These are phyloP conservation scores for Cytospora paraplurivora DNA, from an alignment of 2,329 filamentous ascomycete genomes.

Conservation along the genomic window DNA sequence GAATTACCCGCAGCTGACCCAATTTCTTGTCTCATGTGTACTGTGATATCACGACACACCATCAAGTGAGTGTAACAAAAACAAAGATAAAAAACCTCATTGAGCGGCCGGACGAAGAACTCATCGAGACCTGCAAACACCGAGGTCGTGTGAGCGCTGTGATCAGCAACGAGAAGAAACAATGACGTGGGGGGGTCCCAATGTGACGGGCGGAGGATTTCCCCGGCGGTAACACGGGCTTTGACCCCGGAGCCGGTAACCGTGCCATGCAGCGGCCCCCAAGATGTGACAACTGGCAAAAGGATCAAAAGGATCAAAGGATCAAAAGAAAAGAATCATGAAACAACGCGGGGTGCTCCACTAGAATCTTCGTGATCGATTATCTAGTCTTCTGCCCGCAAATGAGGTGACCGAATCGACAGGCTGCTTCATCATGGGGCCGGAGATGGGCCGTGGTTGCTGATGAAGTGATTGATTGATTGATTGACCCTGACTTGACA, in stretches of 20 bases:
- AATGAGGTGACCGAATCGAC: no score
- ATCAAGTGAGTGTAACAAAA: neutral
- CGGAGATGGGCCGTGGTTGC: neutral
- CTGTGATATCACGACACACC: neutral
- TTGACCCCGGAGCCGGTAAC: conserved; percentile 2
- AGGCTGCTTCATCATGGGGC: neutral
- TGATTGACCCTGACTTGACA: neutral
- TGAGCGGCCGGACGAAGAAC: no score
- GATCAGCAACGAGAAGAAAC: neutral
- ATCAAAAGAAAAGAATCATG: neutral
- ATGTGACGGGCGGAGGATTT: neutral
- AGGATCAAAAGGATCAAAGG: neutral
- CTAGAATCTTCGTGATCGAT: neutral
- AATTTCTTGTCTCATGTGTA: neutral
- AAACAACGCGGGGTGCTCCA: neutral
- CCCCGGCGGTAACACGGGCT: neutral
- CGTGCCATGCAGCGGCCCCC: neutral
- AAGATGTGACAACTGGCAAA: neutral
- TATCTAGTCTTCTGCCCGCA: neutral
- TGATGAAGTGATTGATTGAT: neutral
- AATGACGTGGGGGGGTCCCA: conserved; percentile 1
- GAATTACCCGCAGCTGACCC: neutral
- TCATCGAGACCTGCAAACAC: neutral
- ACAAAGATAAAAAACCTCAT: neutral
- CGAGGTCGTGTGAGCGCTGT: neutral